These are phyloP conservation scores for Neofusicoccum ribis DNA, from an alignment of 2,329 filamentous ascomycete species.

Conservation along the genomic window DNA sequence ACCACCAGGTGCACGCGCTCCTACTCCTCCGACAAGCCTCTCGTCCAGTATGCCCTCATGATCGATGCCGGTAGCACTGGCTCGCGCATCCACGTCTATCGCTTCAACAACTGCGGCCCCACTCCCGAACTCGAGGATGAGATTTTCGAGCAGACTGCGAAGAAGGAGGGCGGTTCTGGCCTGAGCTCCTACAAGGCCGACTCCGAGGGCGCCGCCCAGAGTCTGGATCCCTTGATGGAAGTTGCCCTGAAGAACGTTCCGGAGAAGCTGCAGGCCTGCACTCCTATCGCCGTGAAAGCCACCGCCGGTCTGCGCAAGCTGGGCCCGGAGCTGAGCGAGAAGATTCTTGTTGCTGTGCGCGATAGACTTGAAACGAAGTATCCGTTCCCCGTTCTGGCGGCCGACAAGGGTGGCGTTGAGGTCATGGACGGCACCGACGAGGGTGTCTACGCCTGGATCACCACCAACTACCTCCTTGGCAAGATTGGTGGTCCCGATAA, in stretches of 20 bases:
- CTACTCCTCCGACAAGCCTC: conserved; percentile 81
- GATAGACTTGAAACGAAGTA: conserved; percentile 81
- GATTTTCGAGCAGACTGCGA: conserved; percentile 90
- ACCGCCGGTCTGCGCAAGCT: conserved; percentile 91
- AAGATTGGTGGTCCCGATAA: conserved; percentile 94
- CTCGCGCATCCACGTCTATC: conserved; percentile 96
- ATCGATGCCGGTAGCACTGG: conserved; percentile 97
- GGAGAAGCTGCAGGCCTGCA: conserved; percentile 85
- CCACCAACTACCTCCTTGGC: conserved; percentile 95
- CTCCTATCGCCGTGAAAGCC: conserved; percentile 94
- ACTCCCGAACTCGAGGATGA: conserved; percentile 95
- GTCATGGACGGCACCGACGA: conserved; percentile 98
- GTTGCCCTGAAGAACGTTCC: conserved; percentile 83
- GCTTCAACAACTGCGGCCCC: conserved; percentile 96
- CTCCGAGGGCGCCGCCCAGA: conserved; percentile 83
- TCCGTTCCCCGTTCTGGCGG: conserved; percentile 89
- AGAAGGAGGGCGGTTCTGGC: conserved; percentile 73
- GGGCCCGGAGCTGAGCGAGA: conserved; percentile 75
- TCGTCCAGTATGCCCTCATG: conserved; percentile 98
- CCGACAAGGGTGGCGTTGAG: conserved; percentile 81
- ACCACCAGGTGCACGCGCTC: conserved; percentile 80
- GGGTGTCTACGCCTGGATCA: conserved; percentile 98
- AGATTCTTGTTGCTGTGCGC: conserved; percentile 84
- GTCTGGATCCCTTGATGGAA: conserved; percentile 83
- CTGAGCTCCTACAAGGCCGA: conserved; percentile 86